These are phyloP conservation scores for Postia placenta DNA, from an alignment of 768 basidiomycete genomes.

Conservation along the genomic window DNA sequence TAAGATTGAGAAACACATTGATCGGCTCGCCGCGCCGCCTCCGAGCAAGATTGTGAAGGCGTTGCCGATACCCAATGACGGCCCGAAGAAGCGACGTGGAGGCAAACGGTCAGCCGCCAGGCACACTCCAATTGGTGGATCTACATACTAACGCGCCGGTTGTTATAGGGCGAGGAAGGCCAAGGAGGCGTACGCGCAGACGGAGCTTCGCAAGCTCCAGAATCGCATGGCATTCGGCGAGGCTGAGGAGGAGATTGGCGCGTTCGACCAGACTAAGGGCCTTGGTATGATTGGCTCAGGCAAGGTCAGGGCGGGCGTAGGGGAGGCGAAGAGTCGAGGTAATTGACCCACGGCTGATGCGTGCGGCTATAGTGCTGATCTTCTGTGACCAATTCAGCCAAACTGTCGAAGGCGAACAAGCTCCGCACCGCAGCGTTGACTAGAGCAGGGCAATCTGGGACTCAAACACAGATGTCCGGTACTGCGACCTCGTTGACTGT, in stretches of 20 bases:
- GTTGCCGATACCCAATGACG: conserved; percentile 90
- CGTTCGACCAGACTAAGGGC: conserved; percentile 96
- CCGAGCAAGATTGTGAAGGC: conserved; percentile 92
- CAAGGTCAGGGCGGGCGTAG: conserved; percentile 81
- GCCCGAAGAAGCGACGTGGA: conserved; percentile 91
- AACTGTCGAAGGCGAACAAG: conserved; percentile 93
- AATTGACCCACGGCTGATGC: conserved; percentile 19
- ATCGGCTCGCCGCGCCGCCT: conserved; percentile 88
- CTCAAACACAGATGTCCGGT: conserved; percentile 59
- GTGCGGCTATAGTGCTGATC: conserved; percentile 3
- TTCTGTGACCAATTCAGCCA: conserved; percentile 48
- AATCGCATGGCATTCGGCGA: conserved; percentile 96
- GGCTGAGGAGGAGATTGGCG: conserved; percentile 92
- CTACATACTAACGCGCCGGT: conserved; percentile 1
- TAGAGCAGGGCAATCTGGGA: conserved; percentile 57
- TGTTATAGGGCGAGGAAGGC: conserved; percentile 80
- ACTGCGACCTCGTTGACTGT: conserved; percentile 90
- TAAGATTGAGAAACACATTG: conserved; percentile 90
- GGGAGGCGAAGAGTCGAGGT: conserved; percentile 92
- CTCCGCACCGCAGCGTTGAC: conserved; percentile 82
- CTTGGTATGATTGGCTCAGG: conserved; percentile 97
- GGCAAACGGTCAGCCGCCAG: conserved; percentile 70
- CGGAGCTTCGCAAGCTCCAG: conserved; percentile 93
- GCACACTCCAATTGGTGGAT: neutral
- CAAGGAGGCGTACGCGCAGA: conserved; percentile 97